Evolutionary conservation across 2,329 filamentous ascomycete species (phyloP).

Genomic region (Hysterium pulicare): DNA sequence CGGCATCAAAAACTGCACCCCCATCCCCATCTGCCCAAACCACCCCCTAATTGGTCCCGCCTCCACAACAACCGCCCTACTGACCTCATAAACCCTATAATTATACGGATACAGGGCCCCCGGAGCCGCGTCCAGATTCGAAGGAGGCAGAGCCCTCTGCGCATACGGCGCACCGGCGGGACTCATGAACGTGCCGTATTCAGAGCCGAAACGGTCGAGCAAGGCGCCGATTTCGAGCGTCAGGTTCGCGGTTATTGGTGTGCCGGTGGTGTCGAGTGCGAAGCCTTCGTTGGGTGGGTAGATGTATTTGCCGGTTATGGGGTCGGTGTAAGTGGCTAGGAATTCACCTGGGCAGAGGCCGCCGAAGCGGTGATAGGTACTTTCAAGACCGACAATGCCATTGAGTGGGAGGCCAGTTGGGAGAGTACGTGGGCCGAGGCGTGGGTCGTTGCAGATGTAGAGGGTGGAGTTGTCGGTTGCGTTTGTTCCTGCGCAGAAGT

Average conservation of each 20-base stretch:
- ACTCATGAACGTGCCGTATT: constrained; percentile 43
- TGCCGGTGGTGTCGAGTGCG: constrained; percentile 29
- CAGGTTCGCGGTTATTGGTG: constrained; percentile 42
- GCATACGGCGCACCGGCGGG: constrained; percentile 48
- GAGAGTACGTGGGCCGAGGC: constrained; percentile 34
- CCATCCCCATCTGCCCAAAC: constrained; percentile 52
- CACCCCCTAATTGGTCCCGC: constrained; percentile 48
- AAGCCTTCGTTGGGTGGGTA: constrained; percentile 48
- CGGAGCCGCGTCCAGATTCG: constrained; percentile 41
- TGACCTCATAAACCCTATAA: constrained; percentile 49
- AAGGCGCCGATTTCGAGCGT: constrained; percentile 41
- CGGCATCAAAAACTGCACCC: constrained; percentile 32
- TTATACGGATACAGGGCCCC: constrained; percentile 42
- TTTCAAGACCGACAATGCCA: constrained; percentile 25
- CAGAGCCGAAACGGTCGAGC: constrained; percentile 49
- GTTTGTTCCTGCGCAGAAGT: constrained; percentile 12
- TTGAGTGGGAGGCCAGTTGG: constrained; percentile 34
- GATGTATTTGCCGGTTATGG: constrained; percentile 17
- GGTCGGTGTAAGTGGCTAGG: constrained; percentile 26
- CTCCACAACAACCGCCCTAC: constrained; percentile 37
- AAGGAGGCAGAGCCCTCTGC: constrained; percentile 48
- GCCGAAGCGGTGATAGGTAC: constrained; percentile 40
- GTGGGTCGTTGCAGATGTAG: constrained; percentile 18
- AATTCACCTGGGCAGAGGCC: constrained; percentile 42
- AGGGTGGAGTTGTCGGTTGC: constrained; percentile 1